Base-by-base conservation (phyloP, 805 yeast species). In the Saccharomycopsis sp. region DNA sequence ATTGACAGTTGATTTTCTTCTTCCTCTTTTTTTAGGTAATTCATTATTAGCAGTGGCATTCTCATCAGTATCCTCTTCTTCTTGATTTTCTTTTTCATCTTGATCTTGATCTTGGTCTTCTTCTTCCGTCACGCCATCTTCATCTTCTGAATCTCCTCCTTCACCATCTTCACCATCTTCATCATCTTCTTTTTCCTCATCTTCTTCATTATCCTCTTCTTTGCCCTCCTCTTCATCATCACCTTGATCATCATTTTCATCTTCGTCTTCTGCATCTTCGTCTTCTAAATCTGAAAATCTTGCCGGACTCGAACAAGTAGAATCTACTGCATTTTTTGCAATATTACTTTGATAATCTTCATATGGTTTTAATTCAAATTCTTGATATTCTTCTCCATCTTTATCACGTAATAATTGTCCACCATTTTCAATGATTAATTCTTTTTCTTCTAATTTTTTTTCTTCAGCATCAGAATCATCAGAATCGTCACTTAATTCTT, bases 401-500 rank as follows among this genome's bases (percentile, higher is more conserved):
- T 31, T 26, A n/a, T n/a, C n/a, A n/a, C n/a, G n/a, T n/a, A 36
- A 9, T 15, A 15, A 31, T 4, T 6, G 31, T 28, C 31, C 26
- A 23, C 26, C 10, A 28, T 28, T n/a, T 10, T n/a, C 31, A 8
- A 12, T 8, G 27, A 9, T 12, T 36, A 23, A 3, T 18, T n/a
- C 15, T 19, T 5, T 15, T 20, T 5, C 2, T 28, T 17, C 8
- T 21, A 15, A 5, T 28, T 23, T 26, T 18, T 23, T 9, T 26
- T 20, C 23, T 34, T n/a, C n/a, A n/a, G n/a, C n/a, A 15, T 54
- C 59, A 21, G 47, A 53, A 15, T 48, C 52, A 4, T 51, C 58
- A 28, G 46, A 43, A 28, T 51, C 54, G 10, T 39, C 38, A 14
- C 30, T 25, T 35, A 53, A 56, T 34, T 62, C 62, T 43, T 72